A percentile compares a stretch with the other conserved stretches of the same genome.
phyloP scores from a whole-genome alignment of 305 asterid species.

The Solanum hybrid region DNA sequence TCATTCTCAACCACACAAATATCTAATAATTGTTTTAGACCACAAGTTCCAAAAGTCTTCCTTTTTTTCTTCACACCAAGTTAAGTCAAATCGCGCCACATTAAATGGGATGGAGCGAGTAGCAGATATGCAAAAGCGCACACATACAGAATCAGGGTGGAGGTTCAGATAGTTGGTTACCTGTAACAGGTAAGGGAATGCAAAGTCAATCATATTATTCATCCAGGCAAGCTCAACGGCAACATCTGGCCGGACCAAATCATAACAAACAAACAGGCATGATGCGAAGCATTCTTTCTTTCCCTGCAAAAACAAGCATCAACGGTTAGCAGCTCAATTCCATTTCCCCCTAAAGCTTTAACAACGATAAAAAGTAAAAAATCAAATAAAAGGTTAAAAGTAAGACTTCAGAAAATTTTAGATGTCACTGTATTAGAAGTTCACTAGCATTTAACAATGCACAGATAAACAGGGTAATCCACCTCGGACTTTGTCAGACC shows the following conservation, averaged over 20 bases:
- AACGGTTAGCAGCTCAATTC: background rate
- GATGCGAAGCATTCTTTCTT: slow-evolving; percentile 99
- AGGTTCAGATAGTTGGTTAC: slow-evolving; percentile 38
- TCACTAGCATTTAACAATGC: background rate
- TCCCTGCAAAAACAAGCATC: slow-evolving; percentile 48
- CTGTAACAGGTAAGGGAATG: slow-evolving; percentile 96
- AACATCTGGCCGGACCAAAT: slow-evolving; percentile 82
- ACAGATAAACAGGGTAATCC: background rate
- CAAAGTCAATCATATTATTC: slow-evolving; percentile 92
- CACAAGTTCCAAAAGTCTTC: background rate
- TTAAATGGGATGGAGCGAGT: background rate
- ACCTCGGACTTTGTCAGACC: background rate
- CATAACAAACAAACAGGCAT: slow-evolving; percentile 97
- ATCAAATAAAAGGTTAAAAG: background rate
- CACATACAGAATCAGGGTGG: background rate
- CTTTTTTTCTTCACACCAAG: background rate
- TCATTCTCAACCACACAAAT: background rate
- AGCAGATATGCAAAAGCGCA: background rate
- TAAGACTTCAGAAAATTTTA: background rate
- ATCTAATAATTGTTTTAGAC: background rate
- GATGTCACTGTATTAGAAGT: background rate
- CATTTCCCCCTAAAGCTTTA: background rate
- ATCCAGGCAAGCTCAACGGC: slow-evolving; percentile 98
- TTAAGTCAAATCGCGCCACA: background rate
- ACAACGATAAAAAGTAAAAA: background rate